These are phyloP conservation scores for Tritrichomonas musculus DNA, from an alignment of 208 protist genomes.

Conservation along the genomic window DNA sequence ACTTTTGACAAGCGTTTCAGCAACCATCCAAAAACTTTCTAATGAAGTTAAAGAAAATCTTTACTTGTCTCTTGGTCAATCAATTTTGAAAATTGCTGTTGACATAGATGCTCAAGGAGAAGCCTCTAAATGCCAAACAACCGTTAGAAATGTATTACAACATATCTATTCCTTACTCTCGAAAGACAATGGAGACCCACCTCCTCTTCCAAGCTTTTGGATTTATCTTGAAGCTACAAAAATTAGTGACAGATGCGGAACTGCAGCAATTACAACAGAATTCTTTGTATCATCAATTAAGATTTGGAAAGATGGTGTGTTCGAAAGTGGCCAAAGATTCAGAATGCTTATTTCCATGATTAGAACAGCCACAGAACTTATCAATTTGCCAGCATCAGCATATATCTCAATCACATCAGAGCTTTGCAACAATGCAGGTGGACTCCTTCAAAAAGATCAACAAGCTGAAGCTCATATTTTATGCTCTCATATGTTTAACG, in stretches of 20 bases:
- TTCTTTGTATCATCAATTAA: neutral
- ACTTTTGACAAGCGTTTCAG: neutral
- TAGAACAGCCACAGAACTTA: neutral
- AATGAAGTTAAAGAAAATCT: neutral
- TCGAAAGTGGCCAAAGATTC: neutral
- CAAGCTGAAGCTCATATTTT: neutral
- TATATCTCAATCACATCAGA: neutral
- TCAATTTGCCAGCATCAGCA: neutral
- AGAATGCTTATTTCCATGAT: conserved; percentile 11
- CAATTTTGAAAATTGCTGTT: neutral
- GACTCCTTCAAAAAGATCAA: neutral
- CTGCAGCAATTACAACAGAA: conserved; percentile 13
- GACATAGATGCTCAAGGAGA: neutral
- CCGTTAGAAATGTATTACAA: neutral
- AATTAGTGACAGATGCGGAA: neutral
- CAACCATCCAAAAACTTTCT: neutral
- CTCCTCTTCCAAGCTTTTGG: neutral
- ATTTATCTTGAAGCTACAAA: neutral
- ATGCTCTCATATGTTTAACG: conserved; percentile 14
- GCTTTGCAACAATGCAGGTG: neutral
- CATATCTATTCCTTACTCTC: neutral
- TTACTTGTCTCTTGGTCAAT: neutral
- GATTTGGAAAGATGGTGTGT: neutral
- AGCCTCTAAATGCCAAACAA: neutral
- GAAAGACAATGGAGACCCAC: neutral